Base-by-base conservation (phyloP, 768 basidiomycete species). In the Collybiopsis luxurians region DNA sequence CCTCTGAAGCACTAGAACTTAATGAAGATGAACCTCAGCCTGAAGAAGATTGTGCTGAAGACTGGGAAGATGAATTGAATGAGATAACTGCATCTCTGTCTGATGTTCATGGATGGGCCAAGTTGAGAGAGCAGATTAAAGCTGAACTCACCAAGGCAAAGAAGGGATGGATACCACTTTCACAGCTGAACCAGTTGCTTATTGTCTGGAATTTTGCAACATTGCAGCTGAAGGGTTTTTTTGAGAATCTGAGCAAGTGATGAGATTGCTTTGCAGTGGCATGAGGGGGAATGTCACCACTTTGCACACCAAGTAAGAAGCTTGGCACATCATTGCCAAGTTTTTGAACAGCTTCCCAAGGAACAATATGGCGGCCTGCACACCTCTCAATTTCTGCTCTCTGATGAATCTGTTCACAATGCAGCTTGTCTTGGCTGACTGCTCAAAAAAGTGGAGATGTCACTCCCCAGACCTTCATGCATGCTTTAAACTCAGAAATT, bases 261-360 rank as follows among this genome's bases (percentile, higher is more conserved):
- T 1, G 58, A 70, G 53, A 69, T 71, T 59, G 64, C 67, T 34
- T 6, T 15, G 2, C 67, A 67, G 28, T 70, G 67, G 67, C 67
- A 68, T 50, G 60, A 63, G 31, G 63, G 63, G 2, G 45, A 62
- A 38, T 67, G 67, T 6, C 42, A 24, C 17, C 58, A 63, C 23
- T 70, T 67, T 62, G 62, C 65, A 0, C 42, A 54, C 15, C 51
- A 54, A 10, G 55, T 69, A 36, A 26, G 56, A 3, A 58, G 57
- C 9, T 64, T 69, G 4, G 63, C 67, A 47, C n/a, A 46, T 7
- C 65, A 69, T 56, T 69, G 67, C 26, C 67, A 69, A 38, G 43
- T 63, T 10, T 69, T 66, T 30, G 55, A 65, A 49, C 61, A 64
- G 19, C 58, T 68, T 10, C 66, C 67, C 10, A 53, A 31, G 0